phyloP scores from a whole-genome alignment of 129 eudicot species.

The Artemisia argyi region DNA sequence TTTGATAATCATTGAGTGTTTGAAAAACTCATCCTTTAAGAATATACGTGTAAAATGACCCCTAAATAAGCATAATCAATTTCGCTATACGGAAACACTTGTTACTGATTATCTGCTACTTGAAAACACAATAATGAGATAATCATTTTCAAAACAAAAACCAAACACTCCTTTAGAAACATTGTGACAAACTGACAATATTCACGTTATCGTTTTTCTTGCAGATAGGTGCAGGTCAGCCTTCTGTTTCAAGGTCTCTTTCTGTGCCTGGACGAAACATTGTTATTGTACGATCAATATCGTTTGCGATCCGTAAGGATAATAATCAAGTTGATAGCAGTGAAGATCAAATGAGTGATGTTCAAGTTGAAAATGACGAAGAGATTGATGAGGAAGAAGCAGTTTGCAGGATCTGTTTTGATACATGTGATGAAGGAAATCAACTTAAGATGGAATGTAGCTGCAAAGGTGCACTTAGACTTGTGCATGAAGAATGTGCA shows the following conservation, averaged over 20 bases:
- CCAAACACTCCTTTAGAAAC: no score
- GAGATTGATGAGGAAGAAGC: constrained; percentile 99
- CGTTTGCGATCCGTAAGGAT: constrained; percentile 59
- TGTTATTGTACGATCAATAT: constrained; percentile 75
- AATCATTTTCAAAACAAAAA: no score
- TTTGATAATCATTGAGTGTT: no score
- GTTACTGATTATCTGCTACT: no score
- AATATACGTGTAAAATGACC: no score
- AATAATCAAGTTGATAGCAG: constrained; percentile 38
- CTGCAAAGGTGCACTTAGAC: constrained; percentile 91
- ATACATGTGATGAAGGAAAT: constrained; percentile 73
- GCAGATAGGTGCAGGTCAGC: constrained; percentile 51
- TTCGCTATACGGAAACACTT: no score
- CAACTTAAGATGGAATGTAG: constrained; percentile 87
- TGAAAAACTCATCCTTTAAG: no score
- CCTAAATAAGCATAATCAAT: no score
- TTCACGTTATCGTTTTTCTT: constrained; percentile 4
- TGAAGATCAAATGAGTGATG: constrained; percentile 53
- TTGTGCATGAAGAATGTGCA: constrained; percentile 83
- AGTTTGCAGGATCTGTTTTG: constrained; percentile 86
- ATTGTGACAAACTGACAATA: neutral
- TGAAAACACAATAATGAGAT: no score
- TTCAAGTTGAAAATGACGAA: constrained; percentile 59
- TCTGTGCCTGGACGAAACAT: constrained; percentile 73
- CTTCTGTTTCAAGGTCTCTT: constrained; percentile 72